Base-by-base conservation (phyloP, 129 eudicot species). In the Pittosporum tobira region DNA sequence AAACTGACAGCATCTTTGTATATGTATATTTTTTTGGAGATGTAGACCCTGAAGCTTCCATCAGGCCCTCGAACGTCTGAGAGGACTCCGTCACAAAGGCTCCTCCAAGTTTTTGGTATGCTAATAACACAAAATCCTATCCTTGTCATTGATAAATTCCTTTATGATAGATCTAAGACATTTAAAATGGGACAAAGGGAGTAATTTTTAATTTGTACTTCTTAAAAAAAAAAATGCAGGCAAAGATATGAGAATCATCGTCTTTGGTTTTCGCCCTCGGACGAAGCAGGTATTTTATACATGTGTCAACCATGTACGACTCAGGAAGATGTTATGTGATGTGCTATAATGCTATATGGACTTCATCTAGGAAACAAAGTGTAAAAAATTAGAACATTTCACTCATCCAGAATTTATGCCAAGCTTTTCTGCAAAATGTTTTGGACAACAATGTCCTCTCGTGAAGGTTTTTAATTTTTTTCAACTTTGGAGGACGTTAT, bases 91-190 rank as follows among this genome's bases (percentile, higher is more conserved):
- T 62, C 94, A 10, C 85, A 83, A 50, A 78, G 99, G 45, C 84
- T 91, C 64, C 99, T 93, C 62, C 94, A 87, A 81, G 82, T 93
- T 68, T 57, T 63, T 36, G 99, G 99, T 93, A 87, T 65, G 94
- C 59, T 42, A 67, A 36, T n/a, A 55, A 8, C n/a, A n/a, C n/a
- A n/a, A n/a, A n/a, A n/a, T n/a, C n/a, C n/a, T n/a, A n/a, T n/a
- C n/a, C n/a, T n/a, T n/a, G n/a, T n/a, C n/a, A n/a, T n/a, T n/a
- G n/a, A n/a, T n/a, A n/a, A n/a, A n/a, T n/a, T n/a, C n/a, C n/a
- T n/a, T n/a, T n/a, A n/a, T n/a, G n/a, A n/a, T n/a, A n/a, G n/a
- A n/a, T n/a, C n/a, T n/a, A n/a, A n/a, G n/a, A n/a, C n/a, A n/a
- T n/a, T n/a, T n/a, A n/a, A n/a, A n/a, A n/a, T n/a, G n/a, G n/a